Conservation (phyloP, 176 grass and related monocot species). For the Ananas comosus region DNA sequence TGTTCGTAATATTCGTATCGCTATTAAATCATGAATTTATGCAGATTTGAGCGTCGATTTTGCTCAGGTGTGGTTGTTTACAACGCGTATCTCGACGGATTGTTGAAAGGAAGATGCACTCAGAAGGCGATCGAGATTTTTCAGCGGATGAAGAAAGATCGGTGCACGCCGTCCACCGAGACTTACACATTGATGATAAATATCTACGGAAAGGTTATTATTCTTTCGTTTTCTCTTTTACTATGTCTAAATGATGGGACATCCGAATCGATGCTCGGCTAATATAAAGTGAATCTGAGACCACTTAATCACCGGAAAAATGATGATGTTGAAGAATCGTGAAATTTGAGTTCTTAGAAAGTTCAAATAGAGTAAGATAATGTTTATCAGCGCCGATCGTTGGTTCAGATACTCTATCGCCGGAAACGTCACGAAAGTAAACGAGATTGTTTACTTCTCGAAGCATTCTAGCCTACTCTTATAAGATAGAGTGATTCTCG, state of each 20-base stretch:
- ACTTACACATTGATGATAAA: slow-evolving; percentile 95
- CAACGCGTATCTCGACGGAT: slow-evolving; percentile 60
- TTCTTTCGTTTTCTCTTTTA: neutral
- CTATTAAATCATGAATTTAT: slow-evolving; percentile 9
- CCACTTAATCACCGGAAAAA: too few species aligned
- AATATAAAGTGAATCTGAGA: too few species aligned
- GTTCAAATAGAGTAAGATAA: too few species aligned
- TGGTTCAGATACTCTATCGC: too few species aligned
- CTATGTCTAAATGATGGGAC: too few species aligned
- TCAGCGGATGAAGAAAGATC: slow-evolving; percentile 68
- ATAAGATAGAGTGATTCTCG: slow-evolving; percentile 7
- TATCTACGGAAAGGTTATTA: slow-evolving; percentile 65
- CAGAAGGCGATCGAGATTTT: slow-evolving; percentile 78
- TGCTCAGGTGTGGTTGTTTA: slow-evolving; percentile 59
- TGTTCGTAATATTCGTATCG: neutral
- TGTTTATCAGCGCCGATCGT: too few species aligned
- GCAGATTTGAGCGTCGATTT: slow-evolving; percentile 14
- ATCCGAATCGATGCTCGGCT: too few species aligned
- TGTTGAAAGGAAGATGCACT: slow-evolving; percentile 59
- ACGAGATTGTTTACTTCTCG: too few species aligned
- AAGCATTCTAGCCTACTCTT: neutral
- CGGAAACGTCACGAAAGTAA: too few species aligned
- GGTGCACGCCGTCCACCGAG: slow-evolving; percentile 61
- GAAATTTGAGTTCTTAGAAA: too few species aligned
- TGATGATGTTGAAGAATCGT: too few species aligned